Conservation (phyloP, 768 basidiomycete species). For the Hygrocybe coccinea region DNA sequence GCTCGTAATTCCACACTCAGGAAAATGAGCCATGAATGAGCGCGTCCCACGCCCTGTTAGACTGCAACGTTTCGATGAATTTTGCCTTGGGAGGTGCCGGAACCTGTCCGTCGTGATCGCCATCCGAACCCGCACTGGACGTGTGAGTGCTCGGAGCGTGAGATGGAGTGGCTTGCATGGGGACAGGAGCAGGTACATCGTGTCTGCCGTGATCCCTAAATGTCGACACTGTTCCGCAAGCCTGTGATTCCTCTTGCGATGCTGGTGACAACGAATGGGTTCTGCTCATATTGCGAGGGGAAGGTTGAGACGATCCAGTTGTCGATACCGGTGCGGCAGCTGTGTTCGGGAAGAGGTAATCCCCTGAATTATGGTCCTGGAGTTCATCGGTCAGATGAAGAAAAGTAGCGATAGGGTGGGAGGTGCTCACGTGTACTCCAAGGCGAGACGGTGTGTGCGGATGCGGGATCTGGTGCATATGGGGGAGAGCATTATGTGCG, state of each 20-base stretch:
- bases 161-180: neutral
- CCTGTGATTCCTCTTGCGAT: too few species aligned
- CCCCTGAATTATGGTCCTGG: neutral
- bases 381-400: neutral
- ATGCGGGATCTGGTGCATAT: constrained; percentile 10
- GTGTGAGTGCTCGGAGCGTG: constrained; percentile 3
- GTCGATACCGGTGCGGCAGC: neutral
- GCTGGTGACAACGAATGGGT: too few species aligned
- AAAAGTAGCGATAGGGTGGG: neutral
- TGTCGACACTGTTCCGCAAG: too few species aligned
- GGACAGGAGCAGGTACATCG: too few species aligned
- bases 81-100: constrained; percentile 39
- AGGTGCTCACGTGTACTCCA: constrained; percentile 31
- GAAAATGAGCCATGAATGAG: constrained; percentile 64
- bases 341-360: neutral
- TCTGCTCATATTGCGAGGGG: too few species aligned
- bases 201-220: too few species aligned
- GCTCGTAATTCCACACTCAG: constrained; percentile 21
- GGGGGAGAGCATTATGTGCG: constrained; percentile 10
- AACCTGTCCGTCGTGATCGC: neutral
- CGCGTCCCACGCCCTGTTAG: constrained; percentile 63
- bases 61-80: constrained; percentile 54
- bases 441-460: constrained; percentile 34
- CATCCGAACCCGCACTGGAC: neutral
- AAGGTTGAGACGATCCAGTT: too few species aligned